These are phyloP conservation scores for Aspergillus calidoustus DNA, from an alignment of 2,329 filamentous ascomycete species.

Conservation along the genomic window DNA sequence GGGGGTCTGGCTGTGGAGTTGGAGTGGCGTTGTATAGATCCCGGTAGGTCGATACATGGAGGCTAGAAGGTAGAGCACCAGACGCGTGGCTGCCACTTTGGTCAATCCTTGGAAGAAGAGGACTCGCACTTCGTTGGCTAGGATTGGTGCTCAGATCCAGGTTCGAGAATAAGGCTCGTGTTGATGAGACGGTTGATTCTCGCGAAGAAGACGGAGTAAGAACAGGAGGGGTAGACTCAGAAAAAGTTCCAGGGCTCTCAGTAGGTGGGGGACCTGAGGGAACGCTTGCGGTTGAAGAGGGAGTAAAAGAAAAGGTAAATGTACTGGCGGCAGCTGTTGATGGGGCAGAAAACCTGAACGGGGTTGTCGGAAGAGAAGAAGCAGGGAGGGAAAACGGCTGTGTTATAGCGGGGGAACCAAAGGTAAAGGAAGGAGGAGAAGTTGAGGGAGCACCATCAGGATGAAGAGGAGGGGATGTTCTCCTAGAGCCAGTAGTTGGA, in stretches of 20 bases:
- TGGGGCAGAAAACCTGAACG: not conserved
- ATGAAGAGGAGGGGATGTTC: not conserved
- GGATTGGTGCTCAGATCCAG: not conserved
- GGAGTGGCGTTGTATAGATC: slow-evolving; percentile 17
- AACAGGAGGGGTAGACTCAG: too few species aligned
- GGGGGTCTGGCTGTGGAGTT: not conserved
- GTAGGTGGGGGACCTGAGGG: not conserved
- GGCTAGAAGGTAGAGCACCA: not conserved
- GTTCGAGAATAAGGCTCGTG: not conserved
- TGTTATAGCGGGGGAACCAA: not conserved
- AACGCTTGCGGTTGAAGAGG: not conserved
- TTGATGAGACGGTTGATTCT: slow-evolving; percentile 4
- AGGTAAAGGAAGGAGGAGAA: not conserved
- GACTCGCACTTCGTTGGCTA: not conserved
- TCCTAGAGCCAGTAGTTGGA: not conserved
- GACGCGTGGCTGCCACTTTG: not conserved
- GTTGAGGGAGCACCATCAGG: not conserved
- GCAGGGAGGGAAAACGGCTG: not conserved
- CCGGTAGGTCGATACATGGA: slow-evolving; percentile 18
- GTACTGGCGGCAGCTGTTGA: not conserved
- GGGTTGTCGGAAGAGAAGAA: not conserved
- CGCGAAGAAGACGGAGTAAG: not conserved
- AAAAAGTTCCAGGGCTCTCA: not conserved
- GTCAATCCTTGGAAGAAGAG: not conserved
- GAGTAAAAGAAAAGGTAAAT: not conserved